Percentiles rank a stretch among this genome's conserved stretches.
phyloP scores from a whole-genome alignment of 768 basidiomycete genomes.

The Astraeus odoratus region DNA sequence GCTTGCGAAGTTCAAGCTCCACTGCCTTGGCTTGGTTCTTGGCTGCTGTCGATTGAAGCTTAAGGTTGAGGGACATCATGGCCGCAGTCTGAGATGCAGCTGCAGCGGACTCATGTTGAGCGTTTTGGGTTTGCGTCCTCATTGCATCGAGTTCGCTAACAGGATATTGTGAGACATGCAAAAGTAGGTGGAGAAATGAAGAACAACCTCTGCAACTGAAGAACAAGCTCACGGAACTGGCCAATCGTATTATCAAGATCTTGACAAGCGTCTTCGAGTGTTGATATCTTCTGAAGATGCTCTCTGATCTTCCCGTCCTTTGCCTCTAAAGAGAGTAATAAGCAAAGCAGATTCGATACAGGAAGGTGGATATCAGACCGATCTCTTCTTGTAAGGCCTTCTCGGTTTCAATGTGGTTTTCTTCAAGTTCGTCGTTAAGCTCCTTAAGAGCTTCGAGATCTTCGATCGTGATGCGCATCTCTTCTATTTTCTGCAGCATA shows the following conservation, averaged over 20 bases:
- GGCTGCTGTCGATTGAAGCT: conserved; percentile 82
- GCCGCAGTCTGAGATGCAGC: conserved; percentile 86
- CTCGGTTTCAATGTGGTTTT: conserved; percentile 92
- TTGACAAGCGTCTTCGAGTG: conserved; percentile 69
- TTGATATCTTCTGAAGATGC: conserved; percentile 52
- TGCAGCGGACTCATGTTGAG: conserved; percentile 74
- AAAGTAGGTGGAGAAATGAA: neutral
- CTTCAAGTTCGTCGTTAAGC: conserved; percentile 94
- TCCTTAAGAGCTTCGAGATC: conserved; percentile 95
- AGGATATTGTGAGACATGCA: neutral
- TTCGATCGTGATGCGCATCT: conserved; percentile 93
- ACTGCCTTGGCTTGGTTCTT: conserved; percentile 89
- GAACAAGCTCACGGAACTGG: conserved; percentile 90
- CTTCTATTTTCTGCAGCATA: conserved; percentile 78
- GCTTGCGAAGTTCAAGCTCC: conserved; percentile 79
- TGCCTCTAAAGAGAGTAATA: conserved; percentile 37
- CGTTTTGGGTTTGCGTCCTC: conserved; percentile 78
- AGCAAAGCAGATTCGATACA: conserved; percentile 1
- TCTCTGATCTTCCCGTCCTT: conserved; percentile 71
- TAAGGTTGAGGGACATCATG: conserved; percentile 91
- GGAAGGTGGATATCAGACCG: conserved; percentile 39
- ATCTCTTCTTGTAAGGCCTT: conserved; percentile 86
- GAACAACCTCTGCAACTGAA: conserved; percentile 72
- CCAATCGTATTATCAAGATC: conserved; percentile 85
- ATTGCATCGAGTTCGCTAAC: conserved; percentile 81